A percentile compares a stretch with the other conserved stretches of the same genome.
phyloP scores from a whole-genome alignment of 176 grass and related monocot species.

The Musa troglodytarum region DNA sequence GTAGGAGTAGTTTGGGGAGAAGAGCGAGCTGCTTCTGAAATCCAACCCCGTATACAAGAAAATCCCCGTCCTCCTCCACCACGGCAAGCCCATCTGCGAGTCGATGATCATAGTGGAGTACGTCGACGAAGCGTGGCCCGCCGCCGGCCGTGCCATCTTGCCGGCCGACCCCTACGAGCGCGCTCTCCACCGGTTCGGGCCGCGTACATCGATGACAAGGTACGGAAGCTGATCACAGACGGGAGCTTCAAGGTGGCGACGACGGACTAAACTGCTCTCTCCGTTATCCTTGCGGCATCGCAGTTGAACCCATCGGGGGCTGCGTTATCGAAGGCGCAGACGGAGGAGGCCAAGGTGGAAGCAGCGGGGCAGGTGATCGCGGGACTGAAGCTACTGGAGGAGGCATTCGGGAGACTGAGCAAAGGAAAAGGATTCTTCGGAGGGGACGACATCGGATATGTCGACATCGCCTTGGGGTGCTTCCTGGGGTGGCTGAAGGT shows the following conservation, averaged over 20 bases:
- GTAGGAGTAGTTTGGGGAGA: not conserved
- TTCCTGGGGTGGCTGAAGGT: not conserved
- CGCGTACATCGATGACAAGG: not conserved
- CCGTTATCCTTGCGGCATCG: not conserved
- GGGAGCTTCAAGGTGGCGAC: too few relatives aligned
- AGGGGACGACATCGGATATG: not conserved
- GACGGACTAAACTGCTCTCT: not conserved
- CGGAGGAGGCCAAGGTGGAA: not conserved
- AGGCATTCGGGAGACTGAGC: conserved; percentile 5
- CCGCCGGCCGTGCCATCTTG: conserved; percentile 20
- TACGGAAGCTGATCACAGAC: too few relatives aligned
- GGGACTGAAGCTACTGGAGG: not conserved
- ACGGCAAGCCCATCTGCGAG: conserved; percentile 28
- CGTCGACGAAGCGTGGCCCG: conserved; percentile 53
- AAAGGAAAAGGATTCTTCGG: conserved; percentile 21
- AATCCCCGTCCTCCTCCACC: not conserved
- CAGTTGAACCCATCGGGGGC: not conserved
- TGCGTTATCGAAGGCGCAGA: not conserved
- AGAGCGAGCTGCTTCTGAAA: conserved; percentile 7
- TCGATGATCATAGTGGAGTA: conserved; percentile 44
- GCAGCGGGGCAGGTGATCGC: not conserved
- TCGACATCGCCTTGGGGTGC: not conserved
- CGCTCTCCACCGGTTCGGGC: conserved; percentile 9
- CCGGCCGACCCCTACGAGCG: conserved; percentile 27
- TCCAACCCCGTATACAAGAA: conserved; percentile 14